phyloP scores from a whole-genome alignment of 257 asterid genomes.

The Solanum sejunctum region DNA sequence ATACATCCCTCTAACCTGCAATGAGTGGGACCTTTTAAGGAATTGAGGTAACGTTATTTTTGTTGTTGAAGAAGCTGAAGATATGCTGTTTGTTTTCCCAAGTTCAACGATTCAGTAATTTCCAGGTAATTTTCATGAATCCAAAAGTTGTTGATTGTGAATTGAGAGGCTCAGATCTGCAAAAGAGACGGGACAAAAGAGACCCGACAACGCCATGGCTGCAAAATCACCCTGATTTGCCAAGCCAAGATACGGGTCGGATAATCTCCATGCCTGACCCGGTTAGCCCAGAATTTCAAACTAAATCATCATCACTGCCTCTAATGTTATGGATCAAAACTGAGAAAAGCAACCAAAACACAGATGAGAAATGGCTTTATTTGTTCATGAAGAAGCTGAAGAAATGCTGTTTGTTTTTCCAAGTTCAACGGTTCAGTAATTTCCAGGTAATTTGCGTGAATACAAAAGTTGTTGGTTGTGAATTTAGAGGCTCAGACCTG shows the following conservation, averaged over 20 bases:
- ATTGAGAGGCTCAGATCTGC: constrained; percentile 21
- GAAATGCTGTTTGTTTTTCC: too few species aligned
- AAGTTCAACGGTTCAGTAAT: neutral
- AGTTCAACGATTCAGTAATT: neutral
- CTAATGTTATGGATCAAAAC: neutral
- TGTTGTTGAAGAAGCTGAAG: too few species aligned
- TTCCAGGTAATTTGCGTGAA: neutral
- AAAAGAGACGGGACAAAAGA: neutral
- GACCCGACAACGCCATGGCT: constrained; percentile 28
- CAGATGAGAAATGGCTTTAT: neutral
- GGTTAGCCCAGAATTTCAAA: neutral
- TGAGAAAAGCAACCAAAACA: neutral
- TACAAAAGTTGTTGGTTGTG: neutral
- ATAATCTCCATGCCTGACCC: neutral
- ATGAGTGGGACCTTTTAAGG: too few species aligned
- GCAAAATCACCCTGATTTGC: constrained; percentile 14
- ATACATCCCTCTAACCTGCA: too few species aligned
- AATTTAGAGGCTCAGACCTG: neutral
- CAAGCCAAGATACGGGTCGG: constrained; percentile 14
- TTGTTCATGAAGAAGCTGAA: neutral
- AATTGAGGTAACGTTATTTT: too few species aligned
- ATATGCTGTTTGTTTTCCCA: too few species aligned
- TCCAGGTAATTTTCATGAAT: neutral
- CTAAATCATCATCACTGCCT: neutral
- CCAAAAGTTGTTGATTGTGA: neutral